Percentiles rank a stretch among this genome's conserved stretches.
Evolutionary conservation across 2,329 filamentous ascomycete genomes (phyloP).

Genomic region (Corniculantispora saksenae): DNA sequence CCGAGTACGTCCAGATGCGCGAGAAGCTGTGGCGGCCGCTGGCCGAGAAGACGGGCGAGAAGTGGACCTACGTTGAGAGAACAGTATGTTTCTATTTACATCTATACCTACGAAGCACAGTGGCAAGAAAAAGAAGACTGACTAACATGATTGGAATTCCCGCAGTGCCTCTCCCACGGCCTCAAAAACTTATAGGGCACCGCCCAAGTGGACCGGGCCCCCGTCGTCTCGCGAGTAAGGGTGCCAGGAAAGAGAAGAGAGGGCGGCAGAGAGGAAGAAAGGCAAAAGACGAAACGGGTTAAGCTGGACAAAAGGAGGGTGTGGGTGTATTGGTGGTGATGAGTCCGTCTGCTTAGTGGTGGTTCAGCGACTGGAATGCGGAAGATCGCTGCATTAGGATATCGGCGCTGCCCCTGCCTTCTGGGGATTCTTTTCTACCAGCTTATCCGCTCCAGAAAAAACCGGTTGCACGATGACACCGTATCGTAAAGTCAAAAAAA

Average conservation of each 20-base stretch:
- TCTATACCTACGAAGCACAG: no score
- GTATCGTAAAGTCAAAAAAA: not conserved
- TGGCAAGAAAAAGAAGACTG: not conserved
- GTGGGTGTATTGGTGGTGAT: not conserved
- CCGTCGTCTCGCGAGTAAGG: not conserved
- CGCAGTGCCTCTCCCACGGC: slow-evolving; percentile 79
- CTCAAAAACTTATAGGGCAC: slow-evolving; percentile 77
- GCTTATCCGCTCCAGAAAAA: not conserved
- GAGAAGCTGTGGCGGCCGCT: slow-evolving; percentile 80
- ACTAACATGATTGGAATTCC: no score
- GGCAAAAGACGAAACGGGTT: slow-evolving; percentile 2
- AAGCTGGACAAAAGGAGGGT: not conserved
- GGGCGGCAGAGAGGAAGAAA: not conserved
- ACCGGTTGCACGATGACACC: not conserved
- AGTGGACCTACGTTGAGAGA: slow-evolving; percentile 70
- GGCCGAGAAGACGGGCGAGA: slow-evolving; percentile 75
- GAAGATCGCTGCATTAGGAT: slow-evolving; percentile 12
- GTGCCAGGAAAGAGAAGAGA: not conserved
- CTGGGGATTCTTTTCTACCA: not conserved
- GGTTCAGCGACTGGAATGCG: not conserved
- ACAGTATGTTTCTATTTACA: slow-evolving; percentile 48
- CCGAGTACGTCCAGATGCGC: slow-evolving; percentile 76
- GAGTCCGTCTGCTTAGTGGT: not conserved
- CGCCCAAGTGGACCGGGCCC: slow-evolving; percentile 39
- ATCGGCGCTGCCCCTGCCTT: not conserved